Base-by-base conservation (phyloP, 768 basidiomycete genomes). In the Gloeopeniophorella convolvens region DNA sequence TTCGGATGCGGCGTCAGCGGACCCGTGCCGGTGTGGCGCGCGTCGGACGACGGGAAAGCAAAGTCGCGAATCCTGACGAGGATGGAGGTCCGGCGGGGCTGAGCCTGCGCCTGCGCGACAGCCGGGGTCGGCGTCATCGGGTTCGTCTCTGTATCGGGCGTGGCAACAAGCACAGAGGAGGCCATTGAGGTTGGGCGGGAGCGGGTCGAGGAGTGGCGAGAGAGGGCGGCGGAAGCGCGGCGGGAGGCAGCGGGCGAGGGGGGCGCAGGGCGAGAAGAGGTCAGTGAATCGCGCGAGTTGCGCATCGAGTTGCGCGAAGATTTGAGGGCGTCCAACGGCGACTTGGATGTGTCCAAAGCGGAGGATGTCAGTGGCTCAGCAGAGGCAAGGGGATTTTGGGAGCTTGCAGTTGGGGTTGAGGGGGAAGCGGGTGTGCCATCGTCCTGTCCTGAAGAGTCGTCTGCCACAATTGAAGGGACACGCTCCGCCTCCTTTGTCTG, bases 251-350 rank as follows among this genome's bases (percentile, higher is more conserved):
- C 76, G 13, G 81, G 82, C 1, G 79, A 82, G 4, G 76, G 76
- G 0, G 82, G 82, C 0, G 82, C 82, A 28, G 79, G 80, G 4
- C 82, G 77, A 0, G 72, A 73, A 11, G 75, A 73, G 0, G 69
- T 69, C 54, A 70, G 75, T 42, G 65, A 70, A 34, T 60, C 55
- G 42, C 60, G 62, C 8, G 40, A 10, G 34, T 59, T 42, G 18
- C 37, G 37, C 40, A 61, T 60, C 15, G 66, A 60, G 39, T 63
- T 66, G 16, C 66, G 62, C 13, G 65, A 61, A 27, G 68, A 63
- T 31, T 62, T 57, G 24, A 63, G 64, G 30, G 58, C 60, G 23
- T 56, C 51, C 31, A 24, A 26, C 24, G 53, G 52, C 23, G 46
- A 32, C 45, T 50, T 45, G 15, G 48, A 44, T 31, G 44, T 34